Evolutionary conservation across 345 rosid species (phyloP).

Genomic region (Boechera retrofracta): DNA sequence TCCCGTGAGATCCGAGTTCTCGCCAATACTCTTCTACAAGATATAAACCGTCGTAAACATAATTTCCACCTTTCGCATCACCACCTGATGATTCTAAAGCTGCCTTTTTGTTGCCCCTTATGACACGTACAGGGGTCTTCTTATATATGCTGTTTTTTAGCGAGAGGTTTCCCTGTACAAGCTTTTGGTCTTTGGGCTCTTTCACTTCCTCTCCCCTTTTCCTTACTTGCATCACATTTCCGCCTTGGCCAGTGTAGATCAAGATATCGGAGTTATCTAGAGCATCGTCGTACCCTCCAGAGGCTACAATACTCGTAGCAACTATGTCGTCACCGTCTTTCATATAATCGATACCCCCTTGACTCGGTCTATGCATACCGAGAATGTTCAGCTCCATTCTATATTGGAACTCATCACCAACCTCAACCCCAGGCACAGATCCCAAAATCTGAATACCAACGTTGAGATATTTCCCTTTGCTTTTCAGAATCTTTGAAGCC

Average conservation of each 20-base stretch:
- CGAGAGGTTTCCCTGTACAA: conserved; percentile 78
- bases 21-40: conserved; percentile 66
- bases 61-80: conserved; percentile 45
- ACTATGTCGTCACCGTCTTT: conserved; percentile 48
- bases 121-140: conserved; percentile 81
- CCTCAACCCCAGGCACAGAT: conserved; percentile 81
- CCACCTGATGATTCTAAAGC: conserved; percentile 42
- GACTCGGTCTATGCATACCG: conserved; percentile 72
- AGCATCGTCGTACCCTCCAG: conserved; percentile 78
- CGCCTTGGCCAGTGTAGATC: conserved; percentile 86
- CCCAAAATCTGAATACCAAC: conserved; percentile 60
- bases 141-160: conserved; percentile 59
- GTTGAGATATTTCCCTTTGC: conserved; percentile 53
- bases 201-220: conserved; percentile 34
- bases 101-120: conserved; percentile 62
- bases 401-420: conserved; percentile 89
- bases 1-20: conserved; percentile 72
- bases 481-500: conserved; percentile 69
- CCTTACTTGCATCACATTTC: conserved; percentile 55
- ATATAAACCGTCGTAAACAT: conserved; percentile 83
- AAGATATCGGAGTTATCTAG: conserved; percentile 70
- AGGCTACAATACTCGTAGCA: conserved; percentile 81
- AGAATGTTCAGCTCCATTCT: conserved; percentile 77
- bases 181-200: conserved; percentile 83
- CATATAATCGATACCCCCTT: conserved; percentile 82